These are phyloP conservation scores for Fusarium begoniae DNA, from an alignment of 2,329 filamentous ascomycete genomes.

Conservation along the genomic window DNA sequence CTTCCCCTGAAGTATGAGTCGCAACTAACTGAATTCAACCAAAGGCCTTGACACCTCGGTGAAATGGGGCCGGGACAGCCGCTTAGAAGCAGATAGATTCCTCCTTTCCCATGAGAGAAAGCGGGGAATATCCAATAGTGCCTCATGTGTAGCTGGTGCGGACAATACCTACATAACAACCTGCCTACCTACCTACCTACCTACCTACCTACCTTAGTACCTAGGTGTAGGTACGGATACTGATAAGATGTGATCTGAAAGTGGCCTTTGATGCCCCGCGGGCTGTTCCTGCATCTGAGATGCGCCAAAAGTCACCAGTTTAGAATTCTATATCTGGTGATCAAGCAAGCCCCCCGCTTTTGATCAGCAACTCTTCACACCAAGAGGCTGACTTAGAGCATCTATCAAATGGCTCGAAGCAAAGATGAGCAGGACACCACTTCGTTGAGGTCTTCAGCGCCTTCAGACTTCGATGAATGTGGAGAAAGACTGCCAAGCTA, in stretches of 20 bases:
- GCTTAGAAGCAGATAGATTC: not conserved
- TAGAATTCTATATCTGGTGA: conserved; percentile 28
- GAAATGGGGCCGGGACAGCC: conserved; percentile 1
- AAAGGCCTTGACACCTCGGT: not conserved
- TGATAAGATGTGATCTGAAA: conserved; percentile 16
- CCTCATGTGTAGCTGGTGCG: not conserved
- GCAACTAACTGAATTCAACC: not conserved
- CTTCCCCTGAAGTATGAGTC: conserved; percentile 18
- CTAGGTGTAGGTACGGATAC: not conserved
- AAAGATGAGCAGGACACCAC: conserved; percentile 29
- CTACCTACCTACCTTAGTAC: no score
- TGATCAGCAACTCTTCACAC: conserved; percentile 11
- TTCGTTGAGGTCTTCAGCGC: conserved; percentile 1
- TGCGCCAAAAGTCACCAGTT: conserved; percentile 23
- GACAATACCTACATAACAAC: not conserved
- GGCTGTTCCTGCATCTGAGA: conserved; percentile 34
- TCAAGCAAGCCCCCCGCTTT: conserved; percentile 14
- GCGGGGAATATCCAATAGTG: conserved; percentile 3
- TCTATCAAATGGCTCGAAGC: conserved; percentile 5
- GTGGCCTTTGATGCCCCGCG: conserved; percentile 7
- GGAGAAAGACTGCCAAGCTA: conserved; percentile 27
- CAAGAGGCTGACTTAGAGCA: not conserved
- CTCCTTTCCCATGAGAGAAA: not conserved
- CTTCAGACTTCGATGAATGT: conserved; percentile 16
- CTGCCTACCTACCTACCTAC: not conserved